Percentiles rank a stretch among this genome's conserved stretches.
Evolutionary conservation across 352 stramenopile species (phyloP).

Genomic region (Phytophthora nicotianae): DNA sequence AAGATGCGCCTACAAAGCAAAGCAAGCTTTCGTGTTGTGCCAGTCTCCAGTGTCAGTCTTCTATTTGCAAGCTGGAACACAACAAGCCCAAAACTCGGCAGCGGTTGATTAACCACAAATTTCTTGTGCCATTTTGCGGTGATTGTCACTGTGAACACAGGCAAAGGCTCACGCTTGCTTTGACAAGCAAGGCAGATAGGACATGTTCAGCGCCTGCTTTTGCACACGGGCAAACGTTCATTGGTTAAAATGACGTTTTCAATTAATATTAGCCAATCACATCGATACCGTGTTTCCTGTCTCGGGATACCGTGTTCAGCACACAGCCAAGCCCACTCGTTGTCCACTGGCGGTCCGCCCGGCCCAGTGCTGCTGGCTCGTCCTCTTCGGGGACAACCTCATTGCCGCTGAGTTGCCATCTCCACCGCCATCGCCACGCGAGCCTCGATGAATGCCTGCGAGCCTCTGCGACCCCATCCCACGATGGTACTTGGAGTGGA

Average conservation of each 20-base stretch:
- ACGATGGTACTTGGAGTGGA: constrained; percentile 17
- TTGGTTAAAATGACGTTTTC: not conserved
- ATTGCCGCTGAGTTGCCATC: not conserved
- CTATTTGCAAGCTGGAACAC: not conserved
- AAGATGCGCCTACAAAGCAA: not conserved
- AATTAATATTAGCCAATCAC: too few species aligned
- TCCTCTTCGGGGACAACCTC: not conserved
- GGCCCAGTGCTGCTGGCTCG: too few species aligned
- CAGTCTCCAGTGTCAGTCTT: not conserved
- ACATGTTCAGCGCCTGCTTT: not conserved
- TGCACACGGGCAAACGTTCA: not conserved
- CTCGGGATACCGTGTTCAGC: not conserved
- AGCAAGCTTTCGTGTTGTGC: too few species aligned
- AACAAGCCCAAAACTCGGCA: not conserved
- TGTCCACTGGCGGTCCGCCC: too few species aligned
- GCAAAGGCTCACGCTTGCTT: not conserved
- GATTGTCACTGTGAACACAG: not conserved
- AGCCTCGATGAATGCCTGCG: not conserved
- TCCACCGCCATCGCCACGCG: not conserved
- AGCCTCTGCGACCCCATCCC: constrained; percentile 13
- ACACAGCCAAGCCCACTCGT: not conserved
- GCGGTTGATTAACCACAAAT: too few species aligned
- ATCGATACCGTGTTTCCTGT: not conserved
- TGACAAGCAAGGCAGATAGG: not conserved
- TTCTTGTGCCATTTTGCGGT: too few species aligned